Conservation (phyloP, 371 early-diverging fungal species). For the Mucor plumbeus region DNA sequence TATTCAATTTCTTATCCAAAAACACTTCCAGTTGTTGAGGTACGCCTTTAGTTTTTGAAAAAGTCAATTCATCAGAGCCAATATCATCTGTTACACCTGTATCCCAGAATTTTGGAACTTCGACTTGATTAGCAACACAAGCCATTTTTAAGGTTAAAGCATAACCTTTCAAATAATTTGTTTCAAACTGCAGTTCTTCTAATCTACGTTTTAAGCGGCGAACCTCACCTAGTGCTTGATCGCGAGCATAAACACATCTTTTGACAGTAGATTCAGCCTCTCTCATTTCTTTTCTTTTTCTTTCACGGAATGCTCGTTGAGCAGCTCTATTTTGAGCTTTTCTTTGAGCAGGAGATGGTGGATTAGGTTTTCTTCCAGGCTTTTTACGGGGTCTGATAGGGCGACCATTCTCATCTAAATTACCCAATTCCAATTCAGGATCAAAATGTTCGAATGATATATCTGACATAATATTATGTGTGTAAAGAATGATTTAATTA, state of each 20-base stretch:
- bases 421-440: constrained; percentile 44
- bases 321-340: constrained; percentile 57
- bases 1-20: constrained; percentile 34
- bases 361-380: constrained; percentile 51
- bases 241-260: constrained; percentile 30
- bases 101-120: constrained; percentile 45
- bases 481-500: constrained; percentile 6
- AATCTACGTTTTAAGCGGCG: constrained; percentile 21
- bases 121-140: constrained; percentile 39
- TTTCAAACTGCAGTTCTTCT: constrained; percentile 40
- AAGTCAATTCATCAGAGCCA: constrained; percentile 38
- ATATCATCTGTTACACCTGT: constrained; percentile 33
- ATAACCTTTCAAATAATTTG: constrained; percentile 40
- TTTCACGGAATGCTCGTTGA: constrained; percentile 44
- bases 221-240: constrained; percentile 31
- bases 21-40: constrained; percentile 45
- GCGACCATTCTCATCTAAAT: constrained; percentile 39
- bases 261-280: constrained; percentile 49
- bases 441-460: constrained; percentile 47
- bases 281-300: constrained; percentile 48
- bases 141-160: constrained; percentile 41
- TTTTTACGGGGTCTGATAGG: constrained; percentile 43
- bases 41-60: constrained; percentile 32
- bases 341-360: constrained; percentile 43
- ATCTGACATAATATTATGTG: constrained; percentile 5